phyloP scores from a whole-genome alignment of 2,329 filamentous ascomycete genomes.

The Alternaria metachromatica region DNA sequence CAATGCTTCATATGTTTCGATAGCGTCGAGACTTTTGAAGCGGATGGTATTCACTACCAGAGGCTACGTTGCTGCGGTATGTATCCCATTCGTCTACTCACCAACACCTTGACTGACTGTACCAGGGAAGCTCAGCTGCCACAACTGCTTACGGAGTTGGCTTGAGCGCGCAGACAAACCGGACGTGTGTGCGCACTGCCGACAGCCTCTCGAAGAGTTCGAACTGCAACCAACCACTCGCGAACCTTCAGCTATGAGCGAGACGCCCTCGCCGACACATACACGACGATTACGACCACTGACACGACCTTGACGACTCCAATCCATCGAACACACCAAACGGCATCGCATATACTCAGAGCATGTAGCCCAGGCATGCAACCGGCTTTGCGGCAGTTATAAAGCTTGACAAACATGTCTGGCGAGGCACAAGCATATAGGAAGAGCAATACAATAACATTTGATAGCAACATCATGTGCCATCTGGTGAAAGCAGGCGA shows the following conservation, averaged over 20 bases:
- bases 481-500: neutral
- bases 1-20: neutral
- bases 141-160: neutral
- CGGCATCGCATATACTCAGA: neutral
- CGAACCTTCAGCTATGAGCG: neutral
- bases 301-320: neutral
- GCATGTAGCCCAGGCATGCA: neutral
- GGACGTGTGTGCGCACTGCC: neutral
- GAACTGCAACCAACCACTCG: neutral
- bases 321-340: neutral
- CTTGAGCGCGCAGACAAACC: neutral
- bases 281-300: neutral
- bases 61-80: neutral
- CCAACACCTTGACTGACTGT: neutral
- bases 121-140: neutral
- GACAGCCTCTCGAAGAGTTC: neutral
- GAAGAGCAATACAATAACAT: neutral
- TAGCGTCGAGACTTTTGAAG: neutral
- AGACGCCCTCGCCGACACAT: neutral
- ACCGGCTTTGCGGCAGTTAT: neutral
- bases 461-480: neutral
- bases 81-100: neutral
- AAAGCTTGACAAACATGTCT: neutral
- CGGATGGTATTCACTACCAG: neutral
- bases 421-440: neutral